Conservation (phyloP, 73 alveolate genomes). For the Paramecium sexaurelia region DNA sequence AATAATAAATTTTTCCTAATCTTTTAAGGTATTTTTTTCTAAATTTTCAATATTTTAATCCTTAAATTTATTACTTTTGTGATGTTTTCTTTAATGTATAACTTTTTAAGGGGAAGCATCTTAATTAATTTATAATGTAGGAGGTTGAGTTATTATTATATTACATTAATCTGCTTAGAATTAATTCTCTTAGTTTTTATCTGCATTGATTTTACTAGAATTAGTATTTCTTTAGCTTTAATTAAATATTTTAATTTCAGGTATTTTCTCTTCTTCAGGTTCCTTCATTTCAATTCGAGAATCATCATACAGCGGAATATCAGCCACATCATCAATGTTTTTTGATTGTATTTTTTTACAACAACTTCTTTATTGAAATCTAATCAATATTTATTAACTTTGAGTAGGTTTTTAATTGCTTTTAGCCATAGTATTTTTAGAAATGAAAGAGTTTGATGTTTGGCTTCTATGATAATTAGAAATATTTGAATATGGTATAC, state of each 20-base stretch:
- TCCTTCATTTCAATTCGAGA: not conserved
- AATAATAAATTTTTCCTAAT: not conserved
- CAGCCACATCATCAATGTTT: not conserved
- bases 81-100: not conserved
- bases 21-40: not conserved
- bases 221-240: not conserved
- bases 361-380: not conserved
- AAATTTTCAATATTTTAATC: not conserved
- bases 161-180: not conserved
- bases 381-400: not conserved
- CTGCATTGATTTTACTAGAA: not conserved
- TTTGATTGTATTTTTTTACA: not conserved
- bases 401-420: not conserved
- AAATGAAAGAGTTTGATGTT: not conserved
- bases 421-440: not conserved
- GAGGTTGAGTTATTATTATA: not conserved
- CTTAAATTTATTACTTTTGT: not conserved
- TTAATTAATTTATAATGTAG: not conserved
- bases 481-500: not conserved
- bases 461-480: not conserved
- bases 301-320: conserved; percentile 38
- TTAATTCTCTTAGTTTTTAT: not conserved
- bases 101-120: not conserved
- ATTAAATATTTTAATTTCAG: not conserved
- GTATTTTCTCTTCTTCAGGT: conserved; percentile 7